These are phyloP conservation scores for Juglanconis oblonga DNA, from an alignment of 2,329 filamentous ascomycete genomes.

Conservation along the genomic window DNA sequence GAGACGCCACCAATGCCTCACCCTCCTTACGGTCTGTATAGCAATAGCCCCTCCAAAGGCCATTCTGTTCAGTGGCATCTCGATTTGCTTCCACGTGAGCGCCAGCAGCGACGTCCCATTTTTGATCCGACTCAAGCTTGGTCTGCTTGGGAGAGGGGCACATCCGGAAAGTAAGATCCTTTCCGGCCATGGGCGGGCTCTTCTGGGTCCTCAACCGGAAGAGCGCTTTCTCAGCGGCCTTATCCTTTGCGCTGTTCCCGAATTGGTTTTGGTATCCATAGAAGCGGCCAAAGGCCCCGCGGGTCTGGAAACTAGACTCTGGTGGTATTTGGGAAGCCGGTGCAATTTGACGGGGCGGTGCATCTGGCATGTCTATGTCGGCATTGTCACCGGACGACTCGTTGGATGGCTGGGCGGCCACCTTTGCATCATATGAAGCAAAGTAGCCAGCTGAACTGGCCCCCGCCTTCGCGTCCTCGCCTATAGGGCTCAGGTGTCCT, in stretches of 20 bases:
- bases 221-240: constrained; percentile 42
- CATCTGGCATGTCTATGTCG: constrained; percentile 28
- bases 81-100: constrained; percentile 49
- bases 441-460: constrained; percentile 10
- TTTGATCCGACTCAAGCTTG: constrained; percentile 76
- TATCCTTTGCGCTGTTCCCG: constrained; percentile 34
- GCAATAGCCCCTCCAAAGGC: constrained; percentile 78
- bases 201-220: constrained; percentile 45
- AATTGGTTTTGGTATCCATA: constrained; percentile 32
- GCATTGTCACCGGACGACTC: constrained; percentile 19
- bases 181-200: constrained; percentile 84
- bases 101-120: constrained; percentile 46
- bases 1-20: constrained; percentile 39
- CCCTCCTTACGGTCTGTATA: constrained; percentile 35
- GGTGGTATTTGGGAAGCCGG: constrained; percentile 34
- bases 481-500: constrained; percentile 27
- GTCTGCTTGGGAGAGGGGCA: constrained; percentile 83
- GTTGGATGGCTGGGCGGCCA: constrained; percentile 22
- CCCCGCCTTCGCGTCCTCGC: constrained; percentile 22
- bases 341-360: constrained; percentile 5
- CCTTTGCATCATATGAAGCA: constrained; percentile 14
- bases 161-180: constrained; percentile 74
- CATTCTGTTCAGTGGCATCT: constrained; percentile 55
- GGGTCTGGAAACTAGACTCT: constrained; percentile 39
- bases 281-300: constrained; percentile 31